Conservation (phyloP, 306 rosid species). For the Chamaecrista fasciculata region DNA sequence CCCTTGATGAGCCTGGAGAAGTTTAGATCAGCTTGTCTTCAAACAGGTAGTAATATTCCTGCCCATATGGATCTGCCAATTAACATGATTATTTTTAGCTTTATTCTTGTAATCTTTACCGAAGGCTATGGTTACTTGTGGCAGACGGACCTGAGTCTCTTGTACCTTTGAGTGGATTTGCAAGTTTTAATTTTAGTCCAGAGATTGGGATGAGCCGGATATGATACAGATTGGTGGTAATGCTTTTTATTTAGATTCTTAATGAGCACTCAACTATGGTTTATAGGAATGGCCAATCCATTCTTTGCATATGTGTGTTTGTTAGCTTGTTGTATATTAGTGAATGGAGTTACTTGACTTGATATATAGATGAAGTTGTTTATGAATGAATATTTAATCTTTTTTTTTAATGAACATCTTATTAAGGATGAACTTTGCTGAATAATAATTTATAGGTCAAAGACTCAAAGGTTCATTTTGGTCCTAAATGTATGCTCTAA, state of each 20-base stretch:
- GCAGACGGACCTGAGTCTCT: background rate
- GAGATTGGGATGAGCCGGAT: background rate
- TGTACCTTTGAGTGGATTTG: constrained; percentile 9
- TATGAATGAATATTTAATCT: too few relatives aligned
- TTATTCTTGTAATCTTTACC: constrained; percentile 3
- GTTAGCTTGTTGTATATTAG: too few relatives aligned
- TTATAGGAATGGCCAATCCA: too few relatives aligned
- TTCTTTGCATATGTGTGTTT: too few relatives aligned
- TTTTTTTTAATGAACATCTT: too few relatives aligned
- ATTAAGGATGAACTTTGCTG: too few relatives aligned
- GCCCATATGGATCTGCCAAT: constrained; percentile 6
- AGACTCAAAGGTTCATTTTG: too few relatives aligned
- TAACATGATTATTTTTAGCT: constrained; percentile 17
- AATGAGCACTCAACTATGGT: background rate
- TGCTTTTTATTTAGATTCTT: background rate
- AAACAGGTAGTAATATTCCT: constrained; percentile 13
- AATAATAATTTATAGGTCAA: too few relatives aligned
- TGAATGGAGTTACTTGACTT: too few relatives aligned
- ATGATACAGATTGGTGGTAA: background rate
- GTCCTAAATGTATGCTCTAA: too few relatives aligned
- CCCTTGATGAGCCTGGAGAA: constrained; percentile 15
- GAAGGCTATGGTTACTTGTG: background rate
- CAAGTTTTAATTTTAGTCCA: background rate
- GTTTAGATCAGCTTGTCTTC: constrained; percentile 20
- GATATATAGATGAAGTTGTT: too few relatives aligned